Evolutionary conservation across 1,284 basidiomycete species (phyloP).

Genomic region (Boletus hoseneyae): DNA sequence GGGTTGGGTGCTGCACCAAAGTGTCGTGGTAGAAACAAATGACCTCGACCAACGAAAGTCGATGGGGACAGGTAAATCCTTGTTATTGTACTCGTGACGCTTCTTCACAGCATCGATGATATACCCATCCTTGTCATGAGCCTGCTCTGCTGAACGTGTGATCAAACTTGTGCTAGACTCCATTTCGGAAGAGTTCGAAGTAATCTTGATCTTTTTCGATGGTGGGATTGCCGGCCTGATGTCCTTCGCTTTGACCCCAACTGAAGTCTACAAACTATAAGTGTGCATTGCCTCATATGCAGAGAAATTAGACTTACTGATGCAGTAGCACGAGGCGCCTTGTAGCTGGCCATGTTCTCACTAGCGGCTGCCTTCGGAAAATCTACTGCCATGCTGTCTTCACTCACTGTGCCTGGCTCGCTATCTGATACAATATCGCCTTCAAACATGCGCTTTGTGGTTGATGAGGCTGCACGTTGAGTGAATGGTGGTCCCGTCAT

Average conservation of each 20-base stretch:
- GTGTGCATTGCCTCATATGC: neutral
- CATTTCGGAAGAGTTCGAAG: neutral
- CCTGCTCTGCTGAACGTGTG: too few relatives aligned
- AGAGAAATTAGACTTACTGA: neutral
- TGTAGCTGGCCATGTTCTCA: neutral
- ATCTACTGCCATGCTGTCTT: neutral
- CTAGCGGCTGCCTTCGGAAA: neutral
- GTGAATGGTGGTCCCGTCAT: neutral
- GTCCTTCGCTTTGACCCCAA: neutral
- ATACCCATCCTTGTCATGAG: neutral
- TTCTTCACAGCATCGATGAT: conserved; percentile 1
- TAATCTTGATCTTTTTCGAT: neutral
- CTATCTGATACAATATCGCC: neutral
- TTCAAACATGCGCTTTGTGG: neutral
- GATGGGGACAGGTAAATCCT: neutral
- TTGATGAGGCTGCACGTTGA: neutral
- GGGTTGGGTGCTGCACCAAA: neutral
- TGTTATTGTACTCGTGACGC: neutral
- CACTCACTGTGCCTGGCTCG: neutral
- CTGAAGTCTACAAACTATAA: neutral
- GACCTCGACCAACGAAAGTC: neutral
- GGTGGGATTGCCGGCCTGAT: neutral
- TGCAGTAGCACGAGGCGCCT: neutral
- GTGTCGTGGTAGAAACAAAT: neutral
- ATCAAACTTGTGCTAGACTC: neutral